Base-by-base conservation (phyloP, 2,329 filamentous ascomycete species). In the Fusarium poae region DNA sequence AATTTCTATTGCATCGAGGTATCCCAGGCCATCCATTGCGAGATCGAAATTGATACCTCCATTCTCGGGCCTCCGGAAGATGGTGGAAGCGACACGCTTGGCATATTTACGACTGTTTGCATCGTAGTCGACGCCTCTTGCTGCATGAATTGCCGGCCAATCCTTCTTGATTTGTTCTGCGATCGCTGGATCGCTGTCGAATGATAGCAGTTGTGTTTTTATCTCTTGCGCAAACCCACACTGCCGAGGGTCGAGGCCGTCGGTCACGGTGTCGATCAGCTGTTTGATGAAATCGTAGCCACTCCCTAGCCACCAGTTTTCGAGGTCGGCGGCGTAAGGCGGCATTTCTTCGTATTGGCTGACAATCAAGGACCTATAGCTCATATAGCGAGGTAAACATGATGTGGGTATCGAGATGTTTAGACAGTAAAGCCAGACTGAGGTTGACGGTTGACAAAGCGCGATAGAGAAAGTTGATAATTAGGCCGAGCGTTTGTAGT, bases 191-290 rank as follows among this genome's bases (percentile, higher is more conserved):
- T 77, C 67, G 29, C 75, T 70, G 62, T 81, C 79, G 18, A 81
- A 78, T 12, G 60, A 54, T 13, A 76, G 69, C 6, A 80, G 74
- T 20, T 67, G 74, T 7, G 59, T 65, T 54, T 77, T 77, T 9
- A 79, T 60, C 7, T 71, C 67, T 48, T 77, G 75, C 18, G 74
- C 73, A 57, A 78, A 81, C 10, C 78, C 78, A 25, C 76, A 77
- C 37, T 80, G 73, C 9, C 58, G 65, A 29, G 72, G 67, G 8
- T 53, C 65, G 18, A 69, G 42, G 7, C 51, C 52, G 4, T 74
- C 25, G 9, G 67, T 55, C 12, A 70, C 57, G 2, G 40, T 25
- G 39, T 74, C 56, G n/a, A 78, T 60, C 13, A 81, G 72, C 5
- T 68, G 58, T 7, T 45, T 51, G 9, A 81, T 71, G 15, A 57